Conservation (phyloP, 139 green algal genomes). For the Haematococcus lacustris region DNA sequence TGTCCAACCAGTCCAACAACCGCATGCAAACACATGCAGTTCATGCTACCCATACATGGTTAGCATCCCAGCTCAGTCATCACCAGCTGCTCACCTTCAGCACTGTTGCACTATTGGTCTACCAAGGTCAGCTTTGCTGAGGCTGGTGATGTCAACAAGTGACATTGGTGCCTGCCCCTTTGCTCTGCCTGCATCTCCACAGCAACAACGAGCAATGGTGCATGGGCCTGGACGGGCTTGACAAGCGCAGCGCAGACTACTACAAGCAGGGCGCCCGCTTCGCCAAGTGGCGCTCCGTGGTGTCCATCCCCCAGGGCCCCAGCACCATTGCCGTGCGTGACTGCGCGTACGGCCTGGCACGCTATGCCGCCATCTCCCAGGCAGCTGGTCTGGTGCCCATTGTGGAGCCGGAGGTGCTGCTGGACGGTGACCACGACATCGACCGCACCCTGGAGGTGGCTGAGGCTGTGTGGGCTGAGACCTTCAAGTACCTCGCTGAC, state of each 20-base stretch:
- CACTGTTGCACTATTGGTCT: too few species aligned
- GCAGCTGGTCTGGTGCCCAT: constrained; percentile 91
- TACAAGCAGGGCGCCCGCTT: constrained; percentile 98
- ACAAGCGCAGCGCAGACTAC: constrained; percentile 87
- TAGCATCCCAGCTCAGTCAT: too few species aligned
- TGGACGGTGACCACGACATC: constrained; percentile 81
- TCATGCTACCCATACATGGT: too few species aligned
- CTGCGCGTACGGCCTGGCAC: constrained; percentile 92
- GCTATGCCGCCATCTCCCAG: constrained; percentile 83
- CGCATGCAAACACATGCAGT: too few species aligned
- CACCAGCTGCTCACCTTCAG: too few species aligned
- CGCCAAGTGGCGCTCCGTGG: constrained; percentile 91
- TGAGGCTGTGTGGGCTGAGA: constrained; percentile 86
- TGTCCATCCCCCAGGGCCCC: constrained; percentile 82
- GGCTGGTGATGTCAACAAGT: too few species aligned
- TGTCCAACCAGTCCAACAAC: too few species aligned
- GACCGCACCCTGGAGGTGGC: constrained; percentile 86
- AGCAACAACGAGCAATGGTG: constrained; percentile 90
- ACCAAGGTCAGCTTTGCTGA: too few species aligned
- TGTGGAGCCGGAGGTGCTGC: constrained; percentile 97
- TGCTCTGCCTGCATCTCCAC: too few species aligned
- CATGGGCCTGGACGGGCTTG: constrained; percentile 93
- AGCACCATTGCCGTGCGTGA: constrained; percentile 76
- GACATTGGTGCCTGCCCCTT: too few species aligned
- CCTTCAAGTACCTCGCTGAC: constrained; percentile 91